phyloP scores from a whole-genome alignment of 2,329 filamentous ascomycete genomes.

The Aspergillus udagawae region DNA sequence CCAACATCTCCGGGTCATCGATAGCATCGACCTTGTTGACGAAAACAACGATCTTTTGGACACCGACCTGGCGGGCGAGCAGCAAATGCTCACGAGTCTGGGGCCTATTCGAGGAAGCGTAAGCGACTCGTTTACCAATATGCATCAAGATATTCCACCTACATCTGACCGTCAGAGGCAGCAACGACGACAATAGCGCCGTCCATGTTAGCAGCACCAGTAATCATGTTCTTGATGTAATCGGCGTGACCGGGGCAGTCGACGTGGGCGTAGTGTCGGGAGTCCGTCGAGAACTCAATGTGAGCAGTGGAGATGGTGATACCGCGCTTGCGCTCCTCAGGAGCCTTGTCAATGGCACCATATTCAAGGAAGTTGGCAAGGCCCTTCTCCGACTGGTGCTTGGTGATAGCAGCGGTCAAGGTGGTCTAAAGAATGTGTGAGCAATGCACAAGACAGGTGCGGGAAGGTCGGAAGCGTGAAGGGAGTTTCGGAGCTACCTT shows the following conservation, averaged over 20 bases:
- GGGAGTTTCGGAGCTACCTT: conserved; percentile 61
- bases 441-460: conserved; percentile 6
- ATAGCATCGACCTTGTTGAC: conserved; percentile 99
- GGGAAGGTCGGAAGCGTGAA: conserved; percentile 1
- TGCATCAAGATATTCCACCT: conserved; percentile 13
- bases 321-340: conserved; percentile 99
- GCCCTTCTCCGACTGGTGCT: conserved; percentile 93
- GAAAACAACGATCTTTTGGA: conserved; percentile 97
- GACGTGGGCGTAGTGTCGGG: conserved; percentile 97
- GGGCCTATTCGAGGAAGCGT: conserved; percentile 51
- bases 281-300: conserved; percentile 95
- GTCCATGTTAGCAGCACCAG: conserved; percentile 98
- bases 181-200: conserved; percentile 98
- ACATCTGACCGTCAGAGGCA: conserved; percentile 97
- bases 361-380: conserved; percentile 94
- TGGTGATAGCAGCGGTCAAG: conserved; percentile 96
- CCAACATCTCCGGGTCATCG: conserved; percentile 98
- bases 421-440: conserved; percentile 65
- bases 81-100: conserved; percentile 98
- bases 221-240: conserved; percentile 99
- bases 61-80: conserved; percentile 95
- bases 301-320: conserved; percentile 98
- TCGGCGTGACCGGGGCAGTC: conserved; percentile 99
- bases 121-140: conserved; percentile 11
- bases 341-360: conserved; percentile 96